Evolutionary conservation across 345 rosid genomes (phyloP), one percentile per base, ranked within the genome.

Genomic region (Lepidium didymum): DNA sequence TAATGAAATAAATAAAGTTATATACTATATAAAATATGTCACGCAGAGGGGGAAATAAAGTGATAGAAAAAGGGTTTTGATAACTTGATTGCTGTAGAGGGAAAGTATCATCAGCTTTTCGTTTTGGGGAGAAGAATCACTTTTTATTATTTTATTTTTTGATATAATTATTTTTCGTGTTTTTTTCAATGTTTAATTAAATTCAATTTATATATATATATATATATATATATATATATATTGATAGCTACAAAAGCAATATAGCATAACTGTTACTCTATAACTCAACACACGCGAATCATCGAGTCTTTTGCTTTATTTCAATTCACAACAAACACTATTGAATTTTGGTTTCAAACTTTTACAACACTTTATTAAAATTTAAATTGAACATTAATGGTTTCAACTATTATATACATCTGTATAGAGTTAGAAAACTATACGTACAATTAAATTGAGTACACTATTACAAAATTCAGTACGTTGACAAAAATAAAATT

Each of bases 1-100:
- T 27, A 27, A 29, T 6, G 7, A 29, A 5, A 29, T 6, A 29
- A 29, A 29, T 5, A 29, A 29, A 29, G 31, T 36, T 14, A 16
- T 11, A 15, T 23, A 53, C 8, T 18, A 15, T 21, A 25, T 35
- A 45, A 18, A 5, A 4, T 31, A 36, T 59, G 51, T 38, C 36
- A 55, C 43, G 45, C 45, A 49, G 5, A 56, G 35, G n/a, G 18
- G 14, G 6, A 27, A 35, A 60, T 25, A 67, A 67, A 74, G 73
- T 54, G 68, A 36, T 37, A 61, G 64, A 40, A 75, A 74, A 75
- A 75, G 64, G 47, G 45, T 12, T 33, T 67, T 61, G 59, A 68
- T 68, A 54, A 75, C 69, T 75, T 75, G 78, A 75, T 68, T 75
- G 78, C 69, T 68, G 69, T 75, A 54, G 74, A 75, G 78, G 78